phyloP scores from a whole-genome alignment of 257 asterid genomes.

The Solanum chilense region DNA sequence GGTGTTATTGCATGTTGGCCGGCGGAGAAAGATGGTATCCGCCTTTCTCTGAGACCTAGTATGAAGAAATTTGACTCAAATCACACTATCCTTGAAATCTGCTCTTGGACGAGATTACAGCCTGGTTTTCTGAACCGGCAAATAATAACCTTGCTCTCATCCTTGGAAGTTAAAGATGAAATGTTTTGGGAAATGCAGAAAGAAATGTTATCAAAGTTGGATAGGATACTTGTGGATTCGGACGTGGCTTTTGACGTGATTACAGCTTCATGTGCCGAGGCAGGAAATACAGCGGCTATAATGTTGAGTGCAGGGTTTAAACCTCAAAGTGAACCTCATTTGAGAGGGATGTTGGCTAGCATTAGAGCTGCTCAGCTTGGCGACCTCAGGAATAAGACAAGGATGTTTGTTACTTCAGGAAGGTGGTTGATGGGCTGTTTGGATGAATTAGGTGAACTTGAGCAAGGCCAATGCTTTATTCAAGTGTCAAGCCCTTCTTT shows the following conservation, averaged over 20 bases:
- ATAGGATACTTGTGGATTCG: constrained; percentile 53
- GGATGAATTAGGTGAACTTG: constrained; percentile 69
- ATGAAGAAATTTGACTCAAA: constrained; percentile 74
- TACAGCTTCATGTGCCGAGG: constrained; percentile 69
- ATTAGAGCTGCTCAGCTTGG: constrained; percentile 92
- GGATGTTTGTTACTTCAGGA: constrained; percentile 77
- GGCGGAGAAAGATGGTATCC: constrained; percentile 14
- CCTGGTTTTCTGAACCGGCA: constrained; percentile 93
- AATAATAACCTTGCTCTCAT: constrained; percentile 73
- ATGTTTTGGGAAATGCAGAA: constrained; percentile 82
- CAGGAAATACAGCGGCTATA: constrained; percentile 68
- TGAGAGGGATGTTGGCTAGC: constrained; percentile 75
- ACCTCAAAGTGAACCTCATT: constrained; percentile 78
- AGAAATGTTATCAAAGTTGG: constrained; percentile 54
- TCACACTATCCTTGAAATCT: constrained; percentile 76
- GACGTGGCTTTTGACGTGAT: constrained; percentile 72
- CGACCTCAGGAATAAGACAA: constrained; percentile 68
- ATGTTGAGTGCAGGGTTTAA: constrained; percentile 90
- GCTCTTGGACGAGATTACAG: constrained; percentile 93
- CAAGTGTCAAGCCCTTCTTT: constrained; percentile 67
- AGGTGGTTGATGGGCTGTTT: constrained; percentile 99
- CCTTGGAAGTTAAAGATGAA: constrained; percentile 52
- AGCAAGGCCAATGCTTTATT: constrained; percentile 81
- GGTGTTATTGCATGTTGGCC: constrained; percentile 95
- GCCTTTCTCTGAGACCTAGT: constrained; percentile 54